Evolutionary conservation across 192 early-diverging fungal genomes (phyloP).

Genomic region (Glomus cerebriforme): DNA sequence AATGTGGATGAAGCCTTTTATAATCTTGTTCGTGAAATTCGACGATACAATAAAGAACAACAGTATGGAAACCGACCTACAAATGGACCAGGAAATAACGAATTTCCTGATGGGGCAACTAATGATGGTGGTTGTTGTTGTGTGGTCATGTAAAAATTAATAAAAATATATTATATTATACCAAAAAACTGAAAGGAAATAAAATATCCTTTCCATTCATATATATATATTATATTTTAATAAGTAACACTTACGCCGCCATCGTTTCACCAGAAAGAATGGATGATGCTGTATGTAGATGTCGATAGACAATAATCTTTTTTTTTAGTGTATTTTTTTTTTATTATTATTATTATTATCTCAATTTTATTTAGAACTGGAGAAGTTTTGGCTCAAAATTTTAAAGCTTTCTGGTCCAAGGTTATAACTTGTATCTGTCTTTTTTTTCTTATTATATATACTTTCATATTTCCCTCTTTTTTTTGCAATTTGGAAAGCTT

Average conservation of each 20-base stretch:
- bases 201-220: not conserved
- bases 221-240: not conserved
- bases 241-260: not conserved
- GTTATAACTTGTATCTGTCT: not conserved
- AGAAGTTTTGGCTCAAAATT: too few species aligned
- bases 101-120: conserved; percentile 35
- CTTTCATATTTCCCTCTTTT: not conserved
- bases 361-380: not conserved
- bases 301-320: not conserved
- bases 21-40: conserved; percentile 83
- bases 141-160: conserved; percentile 53
- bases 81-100: conserved; percentile 43
- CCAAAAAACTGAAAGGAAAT: not conserved
- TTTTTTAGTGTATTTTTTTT: not conserved
- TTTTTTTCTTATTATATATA: not conserved
- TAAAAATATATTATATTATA: conserved; percentile 12
- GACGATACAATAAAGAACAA: conserved; percentile 77
- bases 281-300: conserved; percentile 12
- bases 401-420: not conserved
- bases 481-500: not conserved
- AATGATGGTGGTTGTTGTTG: conserved; percentile 61
- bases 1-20: conserved; percentile 94
- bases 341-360: not conserved
- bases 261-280: not conserved
- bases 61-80: conserved; percentile 45